Conservation (phyloP, 2,329 filamentous ascomycete species). For the Colletotrichum sp. region DNA sequence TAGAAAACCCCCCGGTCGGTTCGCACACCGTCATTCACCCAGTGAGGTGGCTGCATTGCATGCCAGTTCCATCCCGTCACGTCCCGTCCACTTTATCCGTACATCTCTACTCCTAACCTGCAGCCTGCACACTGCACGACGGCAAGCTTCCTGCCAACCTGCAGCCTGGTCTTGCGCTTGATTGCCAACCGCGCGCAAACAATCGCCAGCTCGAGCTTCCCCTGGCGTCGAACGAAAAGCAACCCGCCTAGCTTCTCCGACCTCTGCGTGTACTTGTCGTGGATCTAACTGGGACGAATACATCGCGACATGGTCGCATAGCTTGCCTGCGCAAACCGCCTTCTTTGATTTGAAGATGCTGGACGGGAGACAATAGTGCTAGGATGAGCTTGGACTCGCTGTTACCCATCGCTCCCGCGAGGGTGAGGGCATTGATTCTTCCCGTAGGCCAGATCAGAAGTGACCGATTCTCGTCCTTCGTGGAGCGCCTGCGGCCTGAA, state of each 20-base stretch:
- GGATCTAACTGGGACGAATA: background rate
- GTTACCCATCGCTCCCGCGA: slow-evolving; percentile 88
- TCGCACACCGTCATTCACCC: slow-evolving; percentile 19
- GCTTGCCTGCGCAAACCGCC: slow-evolving; percentile 2
- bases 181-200: background rate
- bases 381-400: slow-evolving; percentile 89
- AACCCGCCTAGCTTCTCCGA: background rate
- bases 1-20: slow-evolving; percentile 6
- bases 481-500: slow-evolving; percentile 78
- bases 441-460: slow-evolving; percentile 87
- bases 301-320: slow-evolving; percentile 19
- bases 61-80: slow-evolving; percentile 5
- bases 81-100: background rate
- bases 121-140: background rate
- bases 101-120: background rate
- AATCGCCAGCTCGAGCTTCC: background rate
- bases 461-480: slow-evolving; percentile 79
- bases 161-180: background rate
- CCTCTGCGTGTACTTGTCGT: background rate
- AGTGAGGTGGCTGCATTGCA: slow-evolving; percentile 5
- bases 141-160: background rate
- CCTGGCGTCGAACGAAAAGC: background rate
- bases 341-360: slow-evolving; percentile 21
- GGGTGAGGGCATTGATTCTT: slow-evolving; percentile 85
- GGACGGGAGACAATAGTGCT: slow-evolving; percentile 42